Base-by-base conservation (phyloP, 148 eudicot genomes). In the Polygonum maritimum region DNA sequence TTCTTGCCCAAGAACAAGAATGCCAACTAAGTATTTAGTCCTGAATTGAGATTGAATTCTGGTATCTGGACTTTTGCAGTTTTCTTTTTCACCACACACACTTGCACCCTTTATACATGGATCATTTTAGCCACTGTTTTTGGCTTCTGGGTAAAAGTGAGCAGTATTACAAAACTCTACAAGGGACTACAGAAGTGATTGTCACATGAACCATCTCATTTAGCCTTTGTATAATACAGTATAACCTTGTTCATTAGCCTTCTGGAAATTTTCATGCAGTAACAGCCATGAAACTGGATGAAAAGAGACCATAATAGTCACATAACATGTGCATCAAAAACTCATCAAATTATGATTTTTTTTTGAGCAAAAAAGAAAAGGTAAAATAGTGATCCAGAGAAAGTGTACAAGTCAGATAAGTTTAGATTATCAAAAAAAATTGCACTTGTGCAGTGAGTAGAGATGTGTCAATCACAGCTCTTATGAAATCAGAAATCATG, bases 401-500 rank as follows among this genome's bases (percentile, higher is more conserved):
- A 31, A 26, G 69, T 39, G 69, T 62, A 62, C 33, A 62, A 35
- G 44, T 22, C 45, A 38, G 45, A 67, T 67, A 67, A 67, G 21
- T 67, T 0, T 26, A 26, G 31, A 26, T 26, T 26, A 26, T 26
- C 31, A 26, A 26, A 67, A 67, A 67, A 36, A 14, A 3, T 36
- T 67, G 71, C 44, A 67, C 15, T 31, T 38, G 44, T 67, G 71
- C 71, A 67, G 38, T 36, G 44, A 67, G 71, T 67, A 35, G 71
- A 67, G 71, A 67, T 36, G 44, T 35, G 71, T 67, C 71, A 67
- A 67, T 67, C 71, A 67, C 71, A 67, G 7, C 71, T 36, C 71
- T 35, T 67, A 35, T 4, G 2, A 54, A 67, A 67, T 16, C 39
- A 63, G 69, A 31, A 63, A 33, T 16, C 69, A 63, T 63, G 69